Conservation (phyloP, 148 eudicot species). For the Silene conica region DNA sequence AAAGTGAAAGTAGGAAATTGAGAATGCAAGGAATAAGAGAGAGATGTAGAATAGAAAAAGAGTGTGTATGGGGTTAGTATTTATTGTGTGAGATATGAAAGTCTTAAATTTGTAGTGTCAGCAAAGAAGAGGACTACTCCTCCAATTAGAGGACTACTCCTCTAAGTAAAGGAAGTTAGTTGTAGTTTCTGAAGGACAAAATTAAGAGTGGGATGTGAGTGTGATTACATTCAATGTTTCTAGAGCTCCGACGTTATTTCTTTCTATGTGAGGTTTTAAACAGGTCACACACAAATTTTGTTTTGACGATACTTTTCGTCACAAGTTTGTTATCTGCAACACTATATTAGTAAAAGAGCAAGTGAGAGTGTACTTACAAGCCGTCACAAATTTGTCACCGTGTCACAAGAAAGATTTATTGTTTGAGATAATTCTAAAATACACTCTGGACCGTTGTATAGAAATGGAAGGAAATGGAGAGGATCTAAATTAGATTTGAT, state of each 20-base stretch:
- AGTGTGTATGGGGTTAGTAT: not conserved
- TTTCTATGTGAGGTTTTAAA: not conserved
- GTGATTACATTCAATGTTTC: not conserved
- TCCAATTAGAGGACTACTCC: not conserved
- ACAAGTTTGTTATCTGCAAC: no score
- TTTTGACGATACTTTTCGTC: no score
- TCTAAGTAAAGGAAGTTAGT: not conserved
- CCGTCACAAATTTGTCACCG: no score
- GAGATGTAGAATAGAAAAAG: not conserved
- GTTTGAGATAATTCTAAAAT: no score
- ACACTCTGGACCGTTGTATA: no score
- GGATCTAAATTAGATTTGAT: no score
- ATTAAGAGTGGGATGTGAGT: constrained; percentile 3
- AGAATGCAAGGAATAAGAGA: not conserved
- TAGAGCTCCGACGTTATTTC: not conserved
- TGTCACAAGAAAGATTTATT: no score
- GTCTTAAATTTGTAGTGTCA: not conserved
- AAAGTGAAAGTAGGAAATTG: not conserved
- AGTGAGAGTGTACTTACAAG: no score
- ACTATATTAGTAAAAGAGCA: no score
- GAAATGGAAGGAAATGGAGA: no score
- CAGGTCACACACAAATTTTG: no score
- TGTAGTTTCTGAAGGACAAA: not conserved
- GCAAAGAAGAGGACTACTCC: not conserved
- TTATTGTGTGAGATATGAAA: not conserved